These are phyloP conservation scores for Oryza glaberrima DNA, from an alignment of 176 grass and related monocot genomes.

Conservation along the genomic window DNA sequence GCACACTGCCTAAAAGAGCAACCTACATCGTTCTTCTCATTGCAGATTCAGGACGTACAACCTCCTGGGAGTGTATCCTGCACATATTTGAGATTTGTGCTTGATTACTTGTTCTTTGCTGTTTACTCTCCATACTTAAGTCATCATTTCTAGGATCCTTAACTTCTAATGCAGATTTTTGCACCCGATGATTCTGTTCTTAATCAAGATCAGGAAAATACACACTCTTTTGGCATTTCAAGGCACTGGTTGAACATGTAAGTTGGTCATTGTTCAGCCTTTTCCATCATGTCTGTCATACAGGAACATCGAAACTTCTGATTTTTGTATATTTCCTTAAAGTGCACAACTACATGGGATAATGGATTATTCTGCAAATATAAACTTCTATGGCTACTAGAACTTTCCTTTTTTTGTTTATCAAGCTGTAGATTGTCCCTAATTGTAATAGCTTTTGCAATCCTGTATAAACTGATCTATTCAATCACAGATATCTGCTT, in stretches of 20 bases:
- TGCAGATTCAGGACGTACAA: constrained; percentile 74
- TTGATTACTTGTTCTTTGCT: constrained; percentile 7
- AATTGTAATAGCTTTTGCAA: not conserved
- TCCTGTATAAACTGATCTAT: not conserved
- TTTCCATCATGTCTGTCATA: not conserved
- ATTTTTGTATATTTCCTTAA: constrained; percentile 6
- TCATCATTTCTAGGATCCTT: constrained; percentile 23
- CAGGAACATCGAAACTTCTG: not conserved
- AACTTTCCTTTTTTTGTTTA: constrained; percentile 25
- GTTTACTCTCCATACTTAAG: not conserved
- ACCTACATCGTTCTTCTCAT: constrained; percentile 16
- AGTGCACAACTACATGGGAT: constrained; percentile 1
- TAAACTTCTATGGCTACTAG: not conserved
- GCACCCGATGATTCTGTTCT: constrained; percentile 56
- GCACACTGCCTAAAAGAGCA: not conserved
- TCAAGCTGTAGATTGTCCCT: not conserved
- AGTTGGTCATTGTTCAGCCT: constrained; percentile 31
- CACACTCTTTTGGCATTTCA: constrained; percentile 60
- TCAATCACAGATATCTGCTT: constrained; percentile 8
- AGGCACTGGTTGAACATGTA: constrained; percentile 66
- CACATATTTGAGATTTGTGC: constrained; percentile 13
- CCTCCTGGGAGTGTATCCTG: constrained; percentile 66
- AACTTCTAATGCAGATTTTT: constrained; percentile 63
- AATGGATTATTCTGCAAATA: constrained; percentile 1
- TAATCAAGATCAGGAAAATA: constrained; percentile 57